phyloP scores from a whole-genome alignment of 2,329 filamentous ascomycete species.

The Penicillium sp. region DNA sequence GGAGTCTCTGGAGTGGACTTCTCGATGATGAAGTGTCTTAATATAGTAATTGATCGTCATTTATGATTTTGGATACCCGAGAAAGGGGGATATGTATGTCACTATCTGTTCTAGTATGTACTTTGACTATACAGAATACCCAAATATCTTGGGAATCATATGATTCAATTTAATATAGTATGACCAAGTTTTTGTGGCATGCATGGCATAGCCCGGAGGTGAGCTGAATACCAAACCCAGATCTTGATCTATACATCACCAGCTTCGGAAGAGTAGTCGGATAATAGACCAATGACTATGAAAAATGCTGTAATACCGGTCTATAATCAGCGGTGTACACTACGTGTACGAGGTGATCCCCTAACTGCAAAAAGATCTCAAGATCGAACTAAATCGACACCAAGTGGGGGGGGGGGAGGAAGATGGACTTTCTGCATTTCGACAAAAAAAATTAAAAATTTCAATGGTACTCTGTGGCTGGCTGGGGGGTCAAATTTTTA shows the following conservation, averaged over 20 bases:
- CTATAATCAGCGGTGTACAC: conserved; percentile 20
- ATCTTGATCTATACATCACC: background rate
- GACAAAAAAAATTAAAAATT: background rate
- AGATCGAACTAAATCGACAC: conserved; percentile 20
- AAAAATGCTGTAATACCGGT: background rate
- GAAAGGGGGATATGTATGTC: conserved; percentile 18
- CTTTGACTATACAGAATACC: background rate
- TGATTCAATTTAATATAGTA: no score
- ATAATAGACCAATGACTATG: background rate
- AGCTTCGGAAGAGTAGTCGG: background rate
- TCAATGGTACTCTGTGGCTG: conserved; percentile 8
- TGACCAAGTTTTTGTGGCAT: background rate
- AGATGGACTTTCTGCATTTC: conserved; percentile 2
- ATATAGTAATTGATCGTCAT: conserved; percentile 23
- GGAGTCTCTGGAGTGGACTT: conserved; percentile 6
- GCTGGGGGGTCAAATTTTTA: conserved; percentile 10
- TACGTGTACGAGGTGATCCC: background rate
- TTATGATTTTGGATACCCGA: background rate
- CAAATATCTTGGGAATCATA: background rate
- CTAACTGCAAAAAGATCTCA: conserved; percentile 5
- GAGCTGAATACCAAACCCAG: background rate
- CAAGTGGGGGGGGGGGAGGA: conserved; percentile 14
- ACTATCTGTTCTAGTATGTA: background rate
- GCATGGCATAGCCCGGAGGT: background rate
- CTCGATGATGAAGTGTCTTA: conserved; percentile 10